phyloP scores from a whole-genome alignment of 768 basidiomycete species.

The Termitomyces sp. region DNA sequence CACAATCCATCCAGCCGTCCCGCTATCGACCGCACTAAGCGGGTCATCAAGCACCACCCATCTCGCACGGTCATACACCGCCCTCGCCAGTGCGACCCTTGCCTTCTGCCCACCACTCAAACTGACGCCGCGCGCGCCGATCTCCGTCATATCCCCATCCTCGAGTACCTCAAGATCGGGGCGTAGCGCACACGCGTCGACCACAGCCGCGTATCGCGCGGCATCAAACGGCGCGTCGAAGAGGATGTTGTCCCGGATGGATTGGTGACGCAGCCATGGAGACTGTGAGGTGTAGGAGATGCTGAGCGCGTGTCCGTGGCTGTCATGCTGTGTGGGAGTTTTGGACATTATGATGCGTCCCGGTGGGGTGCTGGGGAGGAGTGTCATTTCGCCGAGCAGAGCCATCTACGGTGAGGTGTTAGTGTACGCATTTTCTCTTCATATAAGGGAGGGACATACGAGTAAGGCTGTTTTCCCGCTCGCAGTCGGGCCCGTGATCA shows the following conservation, averaged over 20 bases:
- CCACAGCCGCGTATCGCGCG: conserved; percentile 65
- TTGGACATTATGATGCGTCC: conserved; percentile 64
- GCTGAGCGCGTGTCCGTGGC: conserved; percentile 52
- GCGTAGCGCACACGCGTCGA: conserved; percentile 80
- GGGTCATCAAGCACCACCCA: conserved; percentile 79
- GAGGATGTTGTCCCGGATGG: conserved; percentile 76
- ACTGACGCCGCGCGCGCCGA: conserved; percentile 75
- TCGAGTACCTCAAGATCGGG: conserved; percentile 82
- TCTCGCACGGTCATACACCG: conserved; percentile 68
- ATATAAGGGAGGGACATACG: conserved; percentile 27
- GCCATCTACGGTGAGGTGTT: conserved; percentile 43
- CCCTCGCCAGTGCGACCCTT: conserved; percentile 75
- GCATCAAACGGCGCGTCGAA: conserved; percentile 73
- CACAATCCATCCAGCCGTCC: conserved; percentile 8
- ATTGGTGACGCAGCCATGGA: conserved; percentile 65
- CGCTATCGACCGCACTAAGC: conserved; percentile 71
- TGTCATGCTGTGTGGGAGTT: conserved; percentile 51
- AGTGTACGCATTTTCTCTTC: background rate
- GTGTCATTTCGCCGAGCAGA: conserved; percentile 66
- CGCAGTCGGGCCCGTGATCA: conserved; percentile 77
- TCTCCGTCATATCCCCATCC: conserved; percentile 82
- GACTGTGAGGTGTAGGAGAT: conserved; percentile 73
- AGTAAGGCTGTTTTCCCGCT: conserved; percentile 80
- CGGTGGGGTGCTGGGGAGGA: conserved; percentile 18
- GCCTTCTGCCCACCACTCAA: conserved; percentile 83